Conservation (phyloP, 2,329 filamentous ascomycete species). For the Chrysosporium keratinophilum region DNA sequence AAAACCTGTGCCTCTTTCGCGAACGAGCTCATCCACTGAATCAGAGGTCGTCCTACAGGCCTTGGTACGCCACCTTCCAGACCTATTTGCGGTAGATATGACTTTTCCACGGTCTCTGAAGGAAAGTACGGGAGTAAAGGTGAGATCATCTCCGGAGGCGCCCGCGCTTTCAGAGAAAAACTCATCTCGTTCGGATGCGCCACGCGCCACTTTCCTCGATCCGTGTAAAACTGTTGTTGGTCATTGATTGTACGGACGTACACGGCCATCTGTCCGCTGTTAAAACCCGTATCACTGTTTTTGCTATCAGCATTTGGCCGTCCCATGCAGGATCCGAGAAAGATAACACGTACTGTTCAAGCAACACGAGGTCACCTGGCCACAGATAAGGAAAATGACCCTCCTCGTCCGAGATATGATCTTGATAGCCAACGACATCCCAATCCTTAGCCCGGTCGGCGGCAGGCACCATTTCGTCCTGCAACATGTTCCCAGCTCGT, state of each 20-base stretch:
- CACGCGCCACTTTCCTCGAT: slow-evolving; percentile 36
- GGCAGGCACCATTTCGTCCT: slow-evolving; percentile 10
- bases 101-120: slow-evolving; percentile 20
- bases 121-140: slow-evolving; percentile 45
- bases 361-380: slow-evolving; percentile 34
- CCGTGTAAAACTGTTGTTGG: slow-evolving; percentile 37
- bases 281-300: slow-evolving; percentile 13
- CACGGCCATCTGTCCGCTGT: slow-evolving; percentile 27
- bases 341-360: slow-evolving; percentile 23
- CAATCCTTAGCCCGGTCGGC: slow-evolving; percentile 7
- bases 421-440: slow-evolving; percentile 7
- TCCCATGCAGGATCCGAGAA: slow-evolving; percentile 14
- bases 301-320: slow-evolving; percentile 5
- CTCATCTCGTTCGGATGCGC: slow-evolving; percentile 31
- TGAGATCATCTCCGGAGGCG: slow-evolving; percentile 36
- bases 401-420: slow-evolving; percentile 22
- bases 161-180: slow-evolving; percentile 43
- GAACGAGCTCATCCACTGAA: slow-evolving; percentile 29
- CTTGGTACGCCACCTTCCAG: slow-evolving; percentile 36
- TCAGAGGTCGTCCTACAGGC: slow-evolving; percentile 27
- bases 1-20: slow-evolving; percentile 26
- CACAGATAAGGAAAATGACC: slow-evolving; percentile 27
- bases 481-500: slow-evolving; percentile 15
- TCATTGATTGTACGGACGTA: slow-evolving; percentile 34
- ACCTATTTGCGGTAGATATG: slow-evolving; percentile 25